Percentiles rank a stretch among this genome's conserved stretches.
Evolutionary conservation across 495 filamentous ascomycete genomes (phyloP).

Genomic region (Hapsidospora chrysogenum): DNA sequence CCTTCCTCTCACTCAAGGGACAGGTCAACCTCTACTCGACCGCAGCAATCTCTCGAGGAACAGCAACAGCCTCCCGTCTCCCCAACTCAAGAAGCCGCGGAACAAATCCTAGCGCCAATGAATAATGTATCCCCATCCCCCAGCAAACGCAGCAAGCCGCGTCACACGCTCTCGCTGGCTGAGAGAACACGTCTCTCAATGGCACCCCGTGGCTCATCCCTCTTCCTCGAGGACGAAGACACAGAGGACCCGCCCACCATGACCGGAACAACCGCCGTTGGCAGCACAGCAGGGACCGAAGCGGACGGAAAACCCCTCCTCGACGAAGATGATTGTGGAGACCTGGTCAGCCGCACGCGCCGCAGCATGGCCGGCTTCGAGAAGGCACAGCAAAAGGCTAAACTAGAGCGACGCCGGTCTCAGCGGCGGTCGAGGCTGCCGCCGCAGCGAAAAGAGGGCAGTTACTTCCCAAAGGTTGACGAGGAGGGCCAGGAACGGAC

Average conservation of each 20-base stretch:
- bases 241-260: conserved; percentile 7
- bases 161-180: conserved; percentile 33
- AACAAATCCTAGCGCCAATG: conserved; percentile 40
- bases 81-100: conserved; percentile 30
- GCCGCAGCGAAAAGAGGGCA: conserved; percentile 10
- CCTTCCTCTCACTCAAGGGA: too few relatives aligned
- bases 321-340: conserved; percentile 16
- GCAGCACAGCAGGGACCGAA: conserved; percentile 1
- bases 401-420: conserved; percentile 39
- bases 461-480: conserved; percentile 22
- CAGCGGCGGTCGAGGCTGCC: conserved; percentile 19
- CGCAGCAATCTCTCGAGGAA: too few relatives aligned
- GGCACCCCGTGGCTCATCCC: conserved; percentile 19
- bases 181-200: conserved; percentile 36
- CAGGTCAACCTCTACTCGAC: too few relatives aligned
- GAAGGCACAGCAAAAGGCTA: conserved; percentile 29
- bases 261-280: conserved; percentile 8
- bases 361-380: conserved; percentile 59
- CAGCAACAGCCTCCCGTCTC: conserved; percentile 13
- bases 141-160: conserved; percentile 24
- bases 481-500: conserved; percentile 15
- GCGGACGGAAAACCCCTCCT: too few relatives aligned
- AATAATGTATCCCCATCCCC: conserved; percentile 31
- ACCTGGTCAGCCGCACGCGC: conserved; percentile 60
- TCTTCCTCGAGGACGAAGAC: conserved; percentile 15